A percentile compares a stretch with the other conserved stretches of the same genome.
These are phyloP conservation scores for Colletotrichum gigasporum DNA, from an alignment of 2,329 filamentous ascomycete genomes.

Conservation along the genomic window DNA sequence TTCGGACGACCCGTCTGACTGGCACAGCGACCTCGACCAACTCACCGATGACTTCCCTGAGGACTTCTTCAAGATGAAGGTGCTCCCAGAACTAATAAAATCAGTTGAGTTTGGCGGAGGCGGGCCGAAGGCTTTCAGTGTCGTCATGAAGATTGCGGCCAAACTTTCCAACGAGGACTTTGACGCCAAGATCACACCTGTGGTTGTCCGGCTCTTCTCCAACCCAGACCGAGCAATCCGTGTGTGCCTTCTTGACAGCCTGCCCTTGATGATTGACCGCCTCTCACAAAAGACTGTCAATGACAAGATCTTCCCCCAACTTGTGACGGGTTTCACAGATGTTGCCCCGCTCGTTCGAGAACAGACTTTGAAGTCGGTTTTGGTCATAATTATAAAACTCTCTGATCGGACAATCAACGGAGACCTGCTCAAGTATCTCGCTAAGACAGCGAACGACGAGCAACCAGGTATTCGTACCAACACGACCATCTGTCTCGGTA, in stretches of 20 bases:
- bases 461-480: constrained; percentile 98
- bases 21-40: constrained; percentile 76
- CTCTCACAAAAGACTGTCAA: constrained; percentile 89
- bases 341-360: constrained; percentile 90
- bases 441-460: constrained; percentile 96
- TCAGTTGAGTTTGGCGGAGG: constrained; percentile 98
- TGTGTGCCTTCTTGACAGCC: constrained; percentile 88
- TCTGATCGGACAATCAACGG: constrained; percentile 95
- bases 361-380: constrained; percentile 93
- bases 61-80: constrained; percentile 97
- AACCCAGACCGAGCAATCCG: constrained; percentile 93
- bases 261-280: constrained; percentile 91
- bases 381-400: constrained; percentile 87
- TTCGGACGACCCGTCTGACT: constrained; percentile 42
- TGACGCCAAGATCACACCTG: constrained; percentile 82
- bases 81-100: constrained; percentile 94
- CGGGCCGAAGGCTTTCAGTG: constrained; percentile 86
- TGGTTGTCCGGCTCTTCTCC: constrained; percentile 85
- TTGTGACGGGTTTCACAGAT: constrained; percentile 96
- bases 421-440: constrained; percentile 87
- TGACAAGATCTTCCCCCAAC: constrained; percentile 95
- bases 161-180: constrained; percentile 94
- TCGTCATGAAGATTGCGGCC: constrained; percentile 89
- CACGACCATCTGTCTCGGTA: constrained; percentile 96
- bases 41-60: constrained; percentile 95